Evolutionary conservation across 176 grass and related monocot genomes (phyloP), one percentile per base, ranked within the genome.

Genomic region (Avena eriantha): DNA sequence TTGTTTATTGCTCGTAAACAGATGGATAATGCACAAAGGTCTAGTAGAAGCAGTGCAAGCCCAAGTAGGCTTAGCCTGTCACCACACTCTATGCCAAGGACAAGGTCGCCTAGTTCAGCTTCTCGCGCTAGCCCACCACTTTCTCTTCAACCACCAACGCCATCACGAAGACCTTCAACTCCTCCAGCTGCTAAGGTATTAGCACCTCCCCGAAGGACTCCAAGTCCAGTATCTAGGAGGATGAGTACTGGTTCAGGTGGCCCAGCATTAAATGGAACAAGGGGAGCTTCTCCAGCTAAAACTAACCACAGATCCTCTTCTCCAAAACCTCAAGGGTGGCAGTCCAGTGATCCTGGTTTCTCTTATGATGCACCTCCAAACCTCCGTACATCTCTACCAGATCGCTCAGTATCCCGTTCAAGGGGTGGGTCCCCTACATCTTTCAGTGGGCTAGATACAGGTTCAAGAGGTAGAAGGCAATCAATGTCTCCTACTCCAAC

Each of bases 1-100:
- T 59, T 83, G 5, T 63, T 21, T 12, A 85, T 77, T 80, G 24
- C 87, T 64, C 17, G 8, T 66, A 80, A n/a, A 68, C 85, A 96
- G 90, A 88, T 84, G 72, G 92, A 94, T 72, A 90, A 82, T 89
- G 86, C 80, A 81, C 90, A 92, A 79, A 91, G 90, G 77, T 80
- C 90, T 76, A 87, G 83, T 80, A 96, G 96, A 84, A 98, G 92
- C 87, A 96, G 92, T 82, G 90, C 93, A 55, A 98, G 93, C 72
- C 93, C 93, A 74, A 86, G 78, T 89, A 88, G 96, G 86, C 87
- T 91, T 83, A 98, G 96, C 58, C 80, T 83, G n/a, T 96, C 93
- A 15, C 88, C 96, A 41, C 87, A 72, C 64, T 96, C 87, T 71
- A 71, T 90, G 56, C 67, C 80, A 73, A 89, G 91, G 87, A 66